A percentile compares a stretch with the other conserved stretches of the same genome.
Evolutionary conservation across 352 stramenopile species (phyloP).

Genomic region (Phytophthora ohioensis): DNA sequence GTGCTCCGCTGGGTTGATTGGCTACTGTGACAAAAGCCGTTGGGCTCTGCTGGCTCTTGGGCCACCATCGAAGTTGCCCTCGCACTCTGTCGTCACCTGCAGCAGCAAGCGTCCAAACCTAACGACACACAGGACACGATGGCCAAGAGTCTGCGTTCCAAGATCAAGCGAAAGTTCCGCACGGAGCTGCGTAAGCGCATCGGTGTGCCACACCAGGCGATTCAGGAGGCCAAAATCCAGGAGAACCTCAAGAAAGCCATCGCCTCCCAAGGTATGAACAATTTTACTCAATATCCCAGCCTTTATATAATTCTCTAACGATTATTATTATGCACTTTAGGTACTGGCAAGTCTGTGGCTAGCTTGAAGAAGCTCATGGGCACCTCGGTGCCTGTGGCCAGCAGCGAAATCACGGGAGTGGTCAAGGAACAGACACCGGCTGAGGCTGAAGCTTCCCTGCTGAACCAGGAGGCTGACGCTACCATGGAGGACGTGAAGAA

Average conservation of each 20-base stretch:
- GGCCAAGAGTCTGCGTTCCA: constrained; percentile 90
- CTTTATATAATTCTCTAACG: constrained; percentile 5
- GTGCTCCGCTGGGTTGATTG: constrained; percentile 34
- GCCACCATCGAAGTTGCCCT: constrained; percentile 29
- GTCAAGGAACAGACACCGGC: constrained; percentile 42
- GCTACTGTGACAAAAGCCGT: constrained; percentile 27
- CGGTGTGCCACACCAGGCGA: constrained; percentile 74
- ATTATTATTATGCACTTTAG: constrained; percentile 28
- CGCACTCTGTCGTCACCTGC: background rate
- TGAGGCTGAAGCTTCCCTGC: constrained; percentile 54
- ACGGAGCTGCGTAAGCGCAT: constrained; percentile 87
- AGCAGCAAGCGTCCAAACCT: background rate
- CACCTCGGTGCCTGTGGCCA: constrained; percentile 52
- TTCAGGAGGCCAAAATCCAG: constrained; percentile 85
- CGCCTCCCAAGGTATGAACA: constrained; percentile 59
- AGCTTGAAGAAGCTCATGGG: constrained; percentile 83
- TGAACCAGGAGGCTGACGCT: constrained; percentile 59
- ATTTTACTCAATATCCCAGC: background rate
- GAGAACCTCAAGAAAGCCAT: constrained; percentile 88
- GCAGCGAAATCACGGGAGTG: constrained; percentile 54
- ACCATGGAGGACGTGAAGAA: constrained; percentile 58
- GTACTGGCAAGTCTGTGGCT: constrained; percentile 61
- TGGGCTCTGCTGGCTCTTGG: constrained; percentile 16
- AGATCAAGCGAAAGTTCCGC: constrained; percentile 92
- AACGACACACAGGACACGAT: constrained; percentile 46